phyloP scores from a whole-genome alignment of 2,329 filamentous ascomycete genomes.

The Uncinocarpus reesii region DNA sequence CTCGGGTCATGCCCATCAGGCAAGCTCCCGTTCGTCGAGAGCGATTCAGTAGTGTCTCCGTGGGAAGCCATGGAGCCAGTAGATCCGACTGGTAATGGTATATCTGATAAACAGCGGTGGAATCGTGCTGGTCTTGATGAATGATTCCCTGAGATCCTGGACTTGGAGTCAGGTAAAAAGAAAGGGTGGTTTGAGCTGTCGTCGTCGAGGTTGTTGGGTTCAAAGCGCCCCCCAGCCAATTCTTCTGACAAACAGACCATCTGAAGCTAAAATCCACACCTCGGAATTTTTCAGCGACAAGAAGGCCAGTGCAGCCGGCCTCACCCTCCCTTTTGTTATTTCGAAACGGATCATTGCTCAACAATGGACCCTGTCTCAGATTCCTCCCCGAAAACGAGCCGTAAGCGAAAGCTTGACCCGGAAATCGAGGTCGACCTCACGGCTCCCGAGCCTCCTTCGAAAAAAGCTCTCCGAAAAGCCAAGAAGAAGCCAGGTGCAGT shows the following conservation, averaged over 20 bases:
- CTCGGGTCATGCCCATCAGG: constrained; percentile 29
- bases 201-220: no score
- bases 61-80: constrained; percentile 24
- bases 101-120: neutral
- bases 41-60: constrained; percentile 22
- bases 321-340: no score
- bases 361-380: constrained; percentile 3
- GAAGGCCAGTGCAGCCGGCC: no score
- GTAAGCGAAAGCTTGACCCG: constrained; percentile 57
- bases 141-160: neutral
- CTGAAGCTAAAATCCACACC: constrained; percentile 4
- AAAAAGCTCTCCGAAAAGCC: constrained; percentile 77
- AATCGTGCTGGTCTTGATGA: neutral
- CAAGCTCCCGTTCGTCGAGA: constrained; percentile 24
- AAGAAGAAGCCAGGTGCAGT: constrained; percentile 52
- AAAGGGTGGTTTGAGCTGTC: neutral
- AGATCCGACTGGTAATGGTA: no score
- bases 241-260: constrained; percentile 8
- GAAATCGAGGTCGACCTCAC: constrained; percentile 83
- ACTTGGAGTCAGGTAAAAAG: no score
- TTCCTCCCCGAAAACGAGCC: constrained; percentile 7
- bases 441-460: constrained; percentile 88
- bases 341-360: no score
- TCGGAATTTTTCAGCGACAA: neutral
- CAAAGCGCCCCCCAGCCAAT: neutral